Evolutionary conservation across 1,284 basidiomycete species (phyloP).

Genomic region (Erythrobasidium hasegawianum): DNA sequence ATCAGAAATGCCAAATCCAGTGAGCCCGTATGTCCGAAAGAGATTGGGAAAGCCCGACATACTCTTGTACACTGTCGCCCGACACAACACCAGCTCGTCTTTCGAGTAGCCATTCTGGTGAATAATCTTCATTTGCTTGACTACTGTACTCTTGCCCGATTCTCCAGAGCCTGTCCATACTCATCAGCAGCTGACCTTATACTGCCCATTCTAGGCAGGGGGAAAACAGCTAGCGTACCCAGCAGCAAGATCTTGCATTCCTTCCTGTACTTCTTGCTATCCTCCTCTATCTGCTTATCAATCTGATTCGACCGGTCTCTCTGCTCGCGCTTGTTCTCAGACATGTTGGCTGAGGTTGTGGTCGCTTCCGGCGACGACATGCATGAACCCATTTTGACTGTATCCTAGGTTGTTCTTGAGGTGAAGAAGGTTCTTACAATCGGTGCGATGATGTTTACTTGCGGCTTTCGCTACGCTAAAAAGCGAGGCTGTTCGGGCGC

Average conservation of each 20-base stretch:
- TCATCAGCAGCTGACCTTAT: background rate
- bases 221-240: slow-evolving; percentile 57
- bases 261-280: slow-evolving; percentile 64
- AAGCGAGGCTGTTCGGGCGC: no score
- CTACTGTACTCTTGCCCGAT: slow-evolving; percentile 92
- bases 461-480: no score
- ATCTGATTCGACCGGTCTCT: slow-evolving; percentile 47
- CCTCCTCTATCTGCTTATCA: slow-evolving; percentile 57
- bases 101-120: slow-evolving; percentile 86
- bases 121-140: slow-evolving; percentile 99
- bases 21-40: background rate
- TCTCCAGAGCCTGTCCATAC: slow-evolving; percentile 63
- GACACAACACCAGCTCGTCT: slow-evolving; percentile 74
- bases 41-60: slow-evolving; percentile 13
- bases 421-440: no score
- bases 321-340: slow-evolving; percentile 24
- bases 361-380: slow-evolving; percentile 21
- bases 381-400: slow-evolving; percentile 30
- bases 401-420: background rate
- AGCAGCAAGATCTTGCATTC: slow-evolving; percentile 93
- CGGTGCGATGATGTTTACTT: no score
- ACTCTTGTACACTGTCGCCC: slow-evolving; percentile 61
- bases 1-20: background rate
- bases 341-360: slow-evolving; percentile 1
- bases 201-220: background rate